Percentiles rank a stretch among this genome's conserved stretches.
phyloP scores from a whole-genome alignment of 139 green algal genomes.

The Chlamydomonas sp. region DNA sequence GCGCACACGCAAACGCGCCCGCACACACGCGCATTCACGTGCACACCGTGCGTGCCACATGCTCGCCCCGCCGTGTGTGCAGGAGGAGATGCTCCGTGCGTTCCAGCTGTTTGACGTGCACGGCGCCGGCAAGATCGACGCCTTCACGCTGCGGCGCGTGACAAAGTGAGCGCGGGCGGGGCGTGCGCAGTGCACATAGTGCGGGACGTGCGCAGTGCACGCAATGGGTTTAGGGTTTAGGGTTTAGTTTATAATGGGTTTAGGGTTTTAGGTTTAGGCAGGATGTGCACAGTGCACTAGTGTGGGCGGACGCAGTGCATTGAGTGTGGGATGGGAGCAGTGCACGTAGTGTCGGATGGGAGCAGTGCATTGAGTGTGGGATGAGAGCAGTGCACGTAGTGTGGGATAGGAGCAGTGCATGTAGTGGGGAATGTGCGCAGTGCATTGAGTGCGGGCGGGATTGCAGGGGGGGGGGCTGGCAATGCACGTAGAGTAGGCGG shows the following conservation, averaged over 20 bases:
- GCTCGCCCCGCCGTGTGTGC: slow-evolving; percentile 12
- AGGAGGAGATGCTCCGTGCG: slow-evolving; percentile 33
- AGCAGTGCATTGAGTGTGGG: background rate
- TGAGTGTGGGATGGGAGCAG: background rate
- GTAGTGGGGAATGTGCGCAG: background rate
- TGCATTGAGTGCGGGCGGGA: too few relatives aligned
- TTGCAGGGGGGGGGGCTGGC: too few relatives aligned
- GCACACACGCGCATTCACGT: background rate
- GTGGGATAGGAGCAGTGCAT: background rate
- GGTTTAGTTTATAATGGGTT: background rate
- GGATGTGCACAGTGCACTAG: too few relatives aligned
- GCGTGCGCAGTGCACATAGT: too few relatives aligned
- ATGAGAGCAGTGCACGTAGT: background rate
- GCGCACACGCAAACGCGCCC: too few relatives aligned
- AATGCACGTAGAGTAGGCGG: background rate
- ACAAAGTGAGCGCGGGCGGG: slow-evolving; percentile 13
- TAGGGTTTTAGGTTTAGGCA: background rate
- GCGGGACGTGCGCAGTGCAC: too few relatives aligned
- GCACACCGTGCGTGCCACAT: slow-evolving; percentile 18
- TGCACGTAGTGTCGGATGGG: background rate
- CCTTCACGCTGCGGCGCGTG: slow-evolving; percentile 8
- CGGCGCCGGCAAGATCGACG: slow-evolving; percentile 28
- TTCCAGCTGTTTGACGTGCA: slow-evolving; percentile 51
- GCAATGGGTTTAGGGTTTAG: background rate
- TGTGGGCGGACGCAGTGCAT: background rate